phyloP scores from a whole-genome alignment of 495 filamentous ascomycete species.

The Thermothielavioides terrestris region DNA sequence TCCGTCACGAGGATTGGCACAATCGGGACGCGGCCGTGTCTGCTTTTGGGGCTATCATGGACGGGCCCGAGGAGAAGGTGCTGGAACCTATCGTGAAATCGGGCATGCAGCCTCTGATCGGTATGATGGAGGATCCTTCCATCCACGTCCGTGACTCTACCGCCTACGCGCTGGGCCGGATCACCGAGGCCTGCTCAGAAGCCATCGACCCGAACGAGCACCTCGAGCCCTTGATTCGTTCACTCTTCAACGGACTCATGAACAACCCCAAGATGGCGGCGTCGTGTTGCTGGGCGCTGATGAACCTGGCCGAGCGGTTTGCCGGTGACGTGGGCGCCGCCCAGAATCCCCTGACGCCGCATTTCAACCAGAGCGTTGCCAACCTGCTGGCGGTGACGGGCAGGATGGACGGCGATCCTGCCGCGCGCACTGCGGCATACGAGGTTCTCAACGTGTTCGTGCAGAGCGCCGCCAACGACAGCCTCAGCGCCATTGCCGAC shows the following conservation, averaged over 20 bases:
- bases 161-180: conserved; percentile 89
- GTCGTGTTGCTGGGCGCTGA: conserved; percentile 97
- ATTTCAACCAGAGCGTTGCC: conserved; percentile 87
- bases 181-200: conserved; percentile 82
- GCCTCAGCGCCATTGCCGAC: conserved; percentile 66
- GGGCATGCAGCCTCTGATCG: conserved; percentile 78
- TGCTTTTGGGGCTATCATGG: conserved; percentile 98
- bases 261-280: conserved; percentile 94
- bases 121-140: conserved; percentile 89
- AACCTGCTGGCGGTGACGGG: conserved; percentile 80
- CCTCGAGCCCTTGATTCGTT: conserved; percentile 70
- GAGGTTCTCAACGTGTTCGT: conserved; percentile 94
- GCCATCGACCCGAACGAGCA: conserved; percentile 77
- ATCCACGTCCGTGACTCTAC: conserved; percentile 94
- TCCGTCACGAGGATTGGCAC: conserved; percentile 87
- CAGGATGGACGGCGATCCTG: conserved; percentile 71
- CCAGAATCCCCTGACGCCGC: conserved; percentile 76
- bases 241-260: conserved; percentile 82
- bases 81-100: conserved; percentile 91
- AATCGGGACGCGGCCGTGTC: conserved; percentile 89
- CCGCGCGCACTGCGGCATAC: conserved; percentile 96
- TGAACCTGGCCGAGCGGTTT: conserved; percentile 96
- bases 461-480: conserved; percentile 78
- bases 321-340: conserved; percentile 66
- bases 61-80: conserved; percentile 82